Conservation (phyloP, 306 rosid genomes). For the Malus domestica region ASM211411v1 NC_041798.1:20833001-20833500, state of each 20-base stretch:
- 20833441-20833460: not conserved
- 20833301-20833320: constrained; percentile 98
- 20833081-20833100: not conserved
- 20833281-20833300: constrained; percentile 91
- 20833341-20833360: constrained; percentile 4
- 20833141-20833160: not conserved
- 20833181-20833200: not conserved
- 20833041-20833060: not conserved
- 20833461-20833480: not conserved
- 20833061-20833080: not conserved
- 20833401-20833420: not conserved
- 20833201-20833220: constrained; percentile 19
- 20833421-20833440: not conserved
- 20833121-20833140: not conserved
- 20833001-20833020: not conserved
- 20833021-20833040: not conserved
- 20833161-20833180: constrained; percentile 5
- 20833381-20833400: constrained; percentile 11
- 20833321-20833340: constrained; percentile 74
- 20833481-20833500: not conserved
- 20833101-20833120: not conserved
- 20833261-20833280: constrained; percentile 96
- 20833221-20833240: constrained; percentile 37
- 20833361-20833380: constrained; percentile 4
- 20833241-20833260: constrained; percentile 80